phyloP scores from a whole-genome alignment of 441 rosid species.

The Pelargonium citronellum region DNA sequence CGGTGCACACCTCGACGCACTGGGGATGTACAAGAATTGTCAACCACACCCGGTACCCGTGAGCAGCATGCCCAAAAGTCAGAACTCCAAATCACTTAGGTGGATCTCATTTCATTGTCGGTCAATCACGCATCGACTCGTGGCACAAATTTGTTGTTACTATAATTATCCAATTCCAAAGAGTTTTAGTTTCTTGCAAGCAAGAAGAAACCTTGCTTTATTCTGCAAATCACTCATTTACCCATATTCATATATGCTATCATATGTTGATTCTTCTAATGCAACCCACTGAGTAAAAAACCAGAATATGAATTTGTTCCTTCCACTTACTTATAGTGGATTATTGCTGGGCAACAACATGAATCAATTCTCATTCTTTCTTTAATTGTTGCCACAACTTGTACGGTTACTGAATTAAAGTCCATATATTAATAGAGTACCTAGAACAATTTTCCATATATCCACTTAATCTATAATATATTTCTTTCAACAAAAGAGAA shows the following conservation, averaged over 20 bases:
- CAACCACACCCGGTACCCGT: too few species aligned
- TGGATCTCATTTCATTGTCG: too few species aligned
- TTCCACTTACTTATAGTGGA: not conserved
- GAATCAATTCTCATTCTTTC: not conserved
- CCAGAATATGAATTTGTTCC: conserved; percentile 1
- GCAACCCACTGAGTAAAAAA: not conserved
- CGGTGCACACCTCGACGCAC: too few species aligned
- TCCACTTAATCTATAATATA: not conserved
- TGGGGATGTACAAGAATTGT: too few species aligned
- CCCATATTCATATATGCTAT: not conserved
- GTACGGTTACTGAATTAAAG: not conserved
- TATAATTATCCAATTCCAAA: not conserved
- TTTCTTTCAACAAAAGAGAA: too few species aligned
- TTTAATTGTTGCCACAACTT: not conserved
- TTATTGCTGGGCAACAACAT: not conserved
- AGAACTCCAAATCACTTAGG: too few species aligned
- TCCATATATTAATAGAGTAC: not conserved
- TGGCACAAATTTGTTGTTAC: too few species aligned
- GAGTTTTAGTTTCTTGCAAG: not conserved
- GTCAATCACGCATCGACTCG: too few species aligned
- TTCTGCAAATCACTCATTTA: not conserved
- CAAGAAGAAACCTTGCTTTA: not conserved
- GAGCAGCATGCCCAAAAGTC: too few species aligned
- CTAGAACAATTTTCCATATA: not conserved
- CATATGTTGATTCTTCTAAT: not conserved